phyloP scores from a whole-genome alignment of 441 rosid species.

The Adansonia grandidieri region DNA sequence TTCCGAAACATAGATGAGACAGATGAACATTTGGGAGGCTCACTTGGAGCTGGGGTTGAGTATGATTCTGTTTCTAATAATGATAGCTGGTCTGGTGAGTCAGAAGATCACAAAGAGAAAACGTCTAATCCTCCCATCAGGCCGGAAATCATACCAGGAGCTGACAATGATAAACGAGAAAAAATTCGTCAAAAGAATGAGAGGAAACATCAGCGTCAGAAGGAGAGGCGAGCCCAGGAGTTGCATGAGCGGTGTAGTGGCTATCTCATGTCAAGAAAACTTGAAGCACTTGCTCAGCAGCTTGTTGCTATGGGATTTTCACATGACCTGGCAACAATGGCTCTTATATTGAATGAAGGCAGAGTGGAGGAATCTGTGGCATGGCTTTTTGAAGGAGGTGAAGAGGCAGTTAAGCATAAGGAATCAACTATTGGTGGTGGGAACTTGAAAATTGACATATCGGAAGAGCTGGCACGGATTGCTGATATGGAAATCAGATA shows the following conservation, averaged over 20 bases:
- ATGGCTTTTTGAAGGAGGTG: constrained; percentile 78
- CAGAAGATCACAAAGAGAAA: constrained; percentile 79
- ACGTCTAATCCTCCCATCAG: constrained; percentile 39
- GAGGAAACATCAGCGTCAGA: constrained; percentile 88
- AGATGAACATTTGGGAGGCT: constrained; percentile 53
- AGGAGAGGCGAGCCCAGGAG: constrained; percentile 83
- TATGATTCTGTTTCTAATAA: constrained; percentile 77
- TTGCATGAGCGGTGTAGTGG: constrained; percentile 71
- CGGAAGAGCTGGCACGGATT: constrained; percentile 65
- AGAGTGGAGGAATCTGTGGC: constrained; percentile 79
- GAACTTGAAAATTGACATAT: constrained; percentile 61
- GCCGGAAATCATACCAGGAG: constrained; percentile 62
- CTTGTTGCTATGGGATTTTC: constrained; percentile 86
- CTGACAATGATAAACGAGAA: constrained; percentile 70
- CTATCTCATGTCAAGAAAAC: constrained; percentile 76
- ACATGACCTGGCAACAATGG: constrained; percentile 72
- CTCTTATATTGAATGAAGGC: constrained; percentile 82
- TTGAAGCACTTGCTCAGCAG: constrained; percentile 72
- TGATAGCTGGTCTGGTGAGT: constrained; percentile 87
- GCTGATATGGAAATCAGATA: constrained; percentile 50
- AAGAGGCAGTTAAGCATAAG: constrained; percentile 46
- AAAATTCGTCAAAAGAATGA: constrained; percentile 84
- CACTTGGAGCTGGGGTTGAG: constrained; percentile 55
- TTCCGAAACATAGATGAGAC: constrained; percentile 68
- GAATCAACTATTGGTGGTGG: constrained; percentile 40